A percentile compares a stretch with the other conserved stretches of the same genome.
Conservation (phyloP, 805 yeast species). For the Cyberlindnera xishuangbannaensis region DNA sequence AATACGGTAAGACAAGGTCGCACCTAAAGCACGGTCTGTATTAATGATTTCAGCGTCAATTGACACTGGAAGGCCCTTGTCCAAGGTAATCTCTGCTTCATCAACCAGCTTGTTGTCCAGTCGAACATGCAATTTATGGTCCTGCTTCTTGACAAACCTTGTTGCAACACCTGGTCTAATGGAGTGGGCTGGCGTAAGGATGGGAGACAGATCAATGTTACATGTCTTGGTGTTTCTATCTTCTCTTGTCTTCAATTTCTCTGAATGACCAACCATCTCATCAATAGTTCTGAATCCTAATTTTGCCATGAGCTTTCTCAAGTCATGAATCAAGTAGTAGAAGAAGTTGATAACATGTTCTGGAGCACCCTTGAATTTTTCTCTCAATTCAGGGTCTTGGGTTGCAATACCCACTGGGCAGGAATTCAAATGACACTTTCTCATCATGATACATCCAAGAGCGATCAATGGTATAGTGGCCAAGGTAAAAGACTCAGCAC, state of each 20-base stretch:
- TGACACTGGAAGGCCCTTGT: conserved; percentile 92
- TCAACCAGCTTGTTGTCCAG: conserved; percentile 93
- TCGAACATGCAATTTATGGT: conserved; percentile 88
- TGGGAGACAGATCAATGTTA: conserved; percentile 85
- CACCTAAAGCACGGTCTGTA: conserved; percentile 95
- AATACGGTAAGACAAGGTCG: conserved; percentile 89
- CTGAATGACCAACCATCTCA: conserved; percentile 98
- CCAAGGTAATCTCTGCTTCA: conserved; percentile 92
- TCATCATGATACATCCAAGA: conserved; percentile 95
- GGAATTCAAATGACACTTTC: conserved; percentile 88
- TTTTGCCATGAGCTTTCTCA: conserved; percentile 88
- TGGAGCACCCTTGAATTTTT: conserved; percentile 93
- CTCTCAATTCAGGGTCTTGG: conserved; percentile 90
- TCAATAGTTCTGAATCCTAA: conserved; percentile 93
- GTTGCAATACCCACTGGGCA: conserved; percentile 99
- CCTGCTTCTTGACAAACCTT: conserved; percentile 86
- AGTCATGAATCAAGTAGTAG: conserved; percentile 89
- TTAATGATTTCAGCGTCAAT: conserved; percentile 90
- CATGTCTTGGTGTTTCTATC: conserved; percentile 88
- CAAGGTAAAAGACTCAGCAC: conserved; percentile 98
- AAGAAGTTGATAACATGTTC: conserved; percentile 98
- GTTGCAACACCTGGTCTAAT: conserved; percentile 97
- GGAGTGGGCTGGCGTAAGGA: conserved; percentile 93
- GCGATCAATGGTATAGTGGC: conserved; percentile 97
- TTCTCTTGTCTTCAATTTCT: conserved; percentile 78